These are phyloP conservation scores for Fusarium pseudoanthophilum DNA, from an alignment of 2,329 filamentous ascomycete genomes.

Conservation along the genomic window DNA sequence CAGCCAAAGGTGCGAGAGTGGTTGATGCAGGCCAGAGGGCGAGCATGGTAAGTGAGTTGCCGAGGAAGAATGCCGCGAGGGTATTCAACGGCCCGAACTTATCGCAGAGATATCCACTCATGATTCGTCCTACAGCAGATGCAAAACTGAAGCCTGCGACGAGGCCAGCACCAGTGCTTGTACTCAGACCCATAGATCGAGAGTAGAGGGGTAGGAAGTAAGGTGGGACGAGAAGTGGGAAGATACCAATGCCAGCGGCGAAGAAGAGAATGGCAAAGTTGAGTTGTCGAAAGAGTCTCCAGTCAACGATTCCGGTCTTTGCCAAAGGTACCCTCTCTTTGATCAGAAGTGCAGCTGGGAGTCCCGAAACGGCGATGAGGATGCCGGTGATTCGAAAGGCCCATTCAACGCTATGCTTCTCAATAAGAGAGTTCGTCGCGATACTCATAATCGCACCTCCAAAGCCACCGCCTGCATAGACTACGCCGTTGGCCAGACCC, in stretches of 20 bases:
- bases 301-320: conserved; percentile 57
- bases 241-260: conserved; percentile 65
- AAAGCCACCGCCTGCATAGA: conserved; percentile 65
- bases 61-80: conserved; percentile 59
- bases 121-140: conserved; percentile 67
- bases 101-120: conserved; percentile 65
- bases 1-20: conserved; percentile 62
- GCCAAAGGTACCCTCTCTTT: conserved; percentile 53
- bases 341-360: conserved; percentile 66
- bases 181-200: conserved; percentile 63
- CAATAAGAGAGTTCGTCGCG: conserved; percentile 59
- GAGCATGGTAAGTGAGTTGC: conserved; percentile 68
- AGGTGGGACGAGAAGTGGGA: conserved; percentile 69
- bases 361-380: conserved; percentile 61
- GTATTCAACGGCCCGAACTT: conserved; percentile 65
- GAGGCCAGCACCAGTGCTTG: conserved; percentile 64
- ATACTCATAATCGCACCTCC: conserved; percentile 65
- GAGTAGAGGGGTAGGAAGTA: conserved; percentile 70
- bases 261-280: conserved; percentile 65
- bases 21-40: conserved; percentile 69
- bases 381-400: conserved; percentile 64
- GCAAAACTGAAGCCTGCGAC: conserved; percentile 71
- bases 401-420: conserved; percentile 59
- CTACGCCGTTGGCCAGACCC: conserved; percentile 65
- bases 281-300: conserved; percentile 63